Evolutionary conservation across 768 basidiomycete genomes (phyloP), one percentile per base, ranked within the genome.

Genomic region (Termitomyces sp.): DNA sequence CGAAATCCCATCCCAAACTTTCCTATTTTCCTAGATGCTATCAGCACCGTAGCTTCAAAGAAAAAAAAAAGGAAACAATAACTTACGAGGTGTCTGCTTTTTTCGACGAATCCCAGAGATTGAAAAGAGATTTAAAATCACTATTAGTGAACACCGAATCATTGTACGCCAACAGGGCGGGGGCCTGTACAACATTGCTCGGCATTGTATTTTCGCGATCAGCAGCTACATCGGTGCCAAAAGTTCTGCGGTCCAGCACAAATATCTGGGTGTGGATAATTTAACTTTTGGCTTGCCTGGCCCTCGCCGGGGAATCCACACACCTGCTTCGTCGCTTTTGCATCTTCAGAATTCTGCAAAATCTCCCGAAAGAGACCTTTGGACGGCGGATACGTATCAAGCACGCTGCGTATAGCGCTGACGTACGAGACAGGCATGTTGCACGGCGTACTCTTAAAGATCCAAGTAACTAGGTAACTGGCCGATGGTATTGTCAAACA

Each of bases 1-100:
- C 80, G 66, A 61, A 81, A 79, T 0, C 80, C 80, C 19, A 81
- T 69, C 0, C 79, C 80, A 58, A 76, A 81, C 60, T 80, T 82
- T 19, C 80, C 80, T 6, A 78, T 80, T 66, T 78, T 80, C 0
- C 79, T 80, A 61, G 17, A 39, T 19, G 6, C 16, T 25, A 16
- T 49, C 5, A 37, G 34, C 7, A 14, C 47, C 11, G 21, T n/a
- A 12, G 27, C 45, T 41, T 28, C 16, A 14, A n/a, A 7, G 3
- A n/a, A 34, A 7, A 3, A n/a, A 34, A 16, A 12, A n/a, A 12
- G 1, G 41, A 19, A 46, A n/a, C 11, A 12, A 17, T 4, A 19
- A 55, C 73, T 58, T 63, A 77, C 78, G 76, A 74, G 0, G 69
- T 70, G 61, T 81, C 80, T 0, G 63, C 61, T 40, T 62, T 72